These are phyloP conservation scores for Hypomontagnella submonticulosa DNA, from an alignment of 495 filamentous ascomycete genomes.

Conservation along the genomic window DNA sequence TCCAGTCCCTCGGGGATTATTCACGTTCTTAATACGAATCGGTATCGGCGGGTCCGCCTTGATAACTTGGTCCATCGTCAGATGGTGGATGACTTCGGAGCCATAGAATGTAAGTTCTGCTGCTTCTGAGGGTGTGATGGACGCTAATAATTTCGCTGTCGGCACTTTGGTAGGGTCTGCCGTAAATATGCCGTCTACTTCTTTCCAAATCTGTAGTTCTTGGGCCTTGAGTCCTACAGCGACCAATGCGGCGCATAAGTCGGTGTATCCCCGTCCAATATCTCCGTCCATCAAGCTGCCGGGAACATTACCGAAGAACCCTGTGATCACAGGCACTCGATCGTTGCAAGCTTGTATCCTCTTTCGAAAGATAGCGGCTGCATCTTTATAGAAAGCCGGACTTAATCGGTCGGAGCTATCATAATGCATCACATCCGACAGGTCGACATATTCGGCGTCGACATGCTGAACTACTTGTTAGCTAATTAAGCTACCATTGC, in stretches of 20 bases:
- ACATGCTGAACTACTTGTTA: conserved; percentile 63
- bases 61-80: conserved; percentile 99
- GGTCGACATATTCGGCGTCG: conserved; percentile 85
- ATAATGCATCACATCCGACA: conserved; percentile 78
- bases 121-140: conserved; percentile 87
- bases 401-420: conserved; percentile 71
- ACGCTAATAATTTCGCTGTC: conserved; percentile 77
- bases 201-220: conserved; percentile 93
- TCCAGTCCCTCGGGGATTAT: conserved; percentile 87
- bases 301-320: conserved; percentile 89
- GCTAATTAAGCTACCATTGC: background rate
- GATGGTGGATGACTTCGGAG: conserved; percentile 95
- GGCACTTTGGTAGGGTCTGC: conserved; percentile 90
- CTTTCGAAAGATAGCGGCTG: conserved; percentile 71
- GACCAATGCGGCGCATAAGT: conserved; percentile 85
- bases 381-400: conserved; percentile 80
- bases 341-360: conserved; percentile 76
- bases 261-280: conserved; percentile 88
- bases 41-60: conserved; percentile 83
- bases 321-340: conserved; percentile 80
- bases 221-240: conserved; percentile 80
- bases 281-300: conserved; percentile 79
- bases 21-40: conserved; percentile 98
- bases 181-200: conserved; percentile 92
- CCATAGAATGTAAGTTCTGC: conserved; percentile 94